Base-by-base conservation (phyloP, 805 yeast genomes). In the Priceomyces melissophilus region DNA sequence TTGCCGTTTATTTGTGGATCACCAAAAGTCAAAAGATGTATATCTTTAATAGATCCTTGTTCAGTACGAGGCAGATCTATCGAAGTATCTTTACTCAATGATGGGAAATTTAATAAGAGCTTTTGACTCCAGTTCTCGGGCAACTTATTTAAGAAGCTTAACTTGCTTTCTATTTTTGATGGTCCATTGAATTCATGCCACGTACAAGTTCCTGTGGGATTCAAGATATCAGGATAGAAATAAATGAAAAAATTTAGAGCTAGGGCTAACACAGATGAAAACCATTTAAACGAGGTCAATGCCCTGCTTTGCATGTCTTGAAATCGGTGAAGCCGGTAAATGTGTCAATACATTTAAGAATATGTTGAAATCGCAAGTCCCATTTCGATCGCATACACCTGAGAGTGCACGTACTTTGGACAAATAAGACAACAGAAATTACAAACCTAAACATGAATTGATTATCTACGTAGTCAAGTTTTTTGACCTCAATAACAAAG, bases 1-100 rank as follows among this genome's bases (percentile, higher is more conserved):
- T 82, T 78, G 2, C 99, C 99, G 46, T 91, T 86, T 60, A 93
- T 90, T 66, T 93, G 99, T 0, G 99, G 99, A 56, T 93, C 99
- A 5, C 98, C 99, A 60, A 89, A 82, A 4, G 96, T 84, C 48
- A 90, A 60, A 62, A 93, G 62, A 46, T 78, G 79, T 38, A 90
- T 75, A 49, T 76, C 80, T 9, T 69, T 57, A 3, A 70, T 65
- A 2, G 38, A 20, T n/a, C 42, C 45, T 4, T 45, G 33, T 4
- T 28, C 16, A 3, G 11, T 23, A 27, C 10, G 25, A 17, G 35
- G n/a, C 25, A 20, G 25, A 20, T 20, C 25, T 5, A 20, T 20
- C 7, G 28, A 8, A 28, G 7, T 11, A 10, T n/a, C n/a, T 15
- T 15, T 32, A 23, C 39, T 27, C 9, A 35, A 30, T 20, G 43